These are phyloP conservation scores for Debaryomycetaceae sp. DNA, from an alignment of 1,139 yeast species.

Conservation along the genomic window DNA sequence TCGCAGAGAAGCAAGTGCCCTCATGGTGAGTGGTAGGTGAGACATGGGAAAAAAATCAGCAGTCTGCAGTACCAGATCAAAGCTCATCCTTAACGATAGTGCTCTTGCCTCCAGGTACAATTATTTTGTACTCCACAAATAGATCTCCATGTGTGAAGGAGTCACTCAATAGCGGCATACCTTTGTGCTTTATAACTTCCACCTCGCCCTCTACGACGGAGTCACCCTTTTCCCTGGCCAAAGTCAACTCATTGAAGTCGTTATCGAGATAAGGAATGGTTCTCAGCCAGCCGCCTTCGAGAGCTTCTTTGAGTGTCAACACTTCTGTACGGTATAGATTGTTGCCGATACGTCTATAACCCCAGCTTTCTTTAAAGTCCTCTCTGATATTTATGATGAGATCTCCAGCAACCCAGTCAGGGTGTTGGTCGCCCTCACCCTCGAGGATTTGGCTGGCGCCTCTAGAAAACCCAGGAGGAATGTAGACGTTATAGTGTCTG, in stretches of 20 bases:
- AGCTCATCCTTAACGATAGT: conserved; percentile 19
- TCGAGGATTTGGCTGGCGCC: conserved; percentile 54
- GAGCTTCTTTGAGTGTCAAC: conserved; percentile 67
- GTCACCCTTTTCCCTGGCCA: conserved; percentile 51
- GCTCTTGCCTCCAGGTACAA: conserved; percentile 39
- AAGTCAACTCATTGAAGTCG: conserved; percentile 41
- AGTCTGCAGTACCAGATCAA: conserved; percentile 4
- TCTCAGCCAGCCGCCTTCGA: conserved; percentile 77
- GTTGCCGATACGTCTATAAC: conserved; percentile 76
- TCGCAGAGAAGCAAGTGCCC: background rate
- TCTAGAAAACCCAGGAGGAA: conserved; percentile 70
- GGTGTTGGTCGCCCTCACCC: conserved; percentile 83
- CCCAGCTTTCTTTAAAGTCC: conserved; percentile 57
- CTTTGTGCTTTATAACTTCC: conserved; percentile 67
- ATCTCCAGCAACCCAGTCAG: conserved; percentile 83
- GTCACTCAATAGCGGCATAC: conserved; percentile 68
- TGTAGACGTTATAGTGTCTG: conserved; percentile 57
- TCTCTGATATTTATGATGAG: conserved; percentile 58
- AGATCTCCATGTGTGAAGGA: conserved; percentile 70
- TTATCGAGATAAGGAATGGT: conserved; percentile 62
- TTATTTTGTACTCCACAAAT: conserved; percentile 63
- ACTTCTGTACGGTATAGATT: conserved; percentile 81
- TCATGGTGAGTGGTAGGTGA: background rate
- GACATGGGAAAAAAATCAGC: background rate
- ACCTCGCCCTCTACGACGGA: conserved; percentile 63